Percentiles rank a stretch among this genome's conserved stretches.
Conservation (phyloP, 2,329 filamentous ascomycete species). For the Aspergillus ruber region DNA sequence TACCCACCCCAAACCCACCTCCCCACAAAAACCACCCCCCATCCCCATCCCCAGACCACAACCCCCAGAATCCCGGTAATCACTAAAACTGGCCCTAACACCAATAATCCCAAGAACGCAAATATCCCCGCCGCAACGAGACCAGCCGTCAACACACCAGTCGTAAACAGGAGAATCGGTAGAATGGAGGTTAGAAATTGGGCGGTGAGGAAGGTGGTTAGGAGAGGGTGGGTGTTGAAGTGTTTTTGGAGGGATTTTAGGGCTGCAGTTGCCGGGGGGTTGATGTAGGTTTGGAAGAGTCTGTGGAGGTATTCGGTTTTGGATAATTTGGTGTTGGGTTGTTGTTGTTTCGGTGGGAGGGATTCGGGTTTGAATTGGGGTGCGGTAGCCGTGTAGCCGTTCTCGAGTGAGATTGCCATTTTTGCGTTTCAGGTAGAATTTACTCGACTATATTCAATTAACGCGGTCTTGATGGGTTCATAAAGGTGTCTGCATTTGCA, state of each 20-base stretch:
- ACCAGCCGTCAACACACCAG: conserved; percentile 58
- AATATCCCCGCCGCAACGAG: conserved; percentile 54
- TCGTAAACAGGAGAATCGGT: conserved; percentile 61
- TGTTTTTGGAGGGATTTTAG: conserved; percentile 50
- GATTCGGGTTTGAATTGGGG: background rate
- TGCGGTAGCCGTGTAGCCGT: too few species aligned
- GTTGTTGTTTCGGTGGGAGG: background rate
- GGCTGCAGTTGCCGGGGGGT: conserved; percentile 51
- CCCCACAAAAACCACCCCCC: conserved; percentile 47
- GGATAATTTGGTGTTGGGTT: background rate
- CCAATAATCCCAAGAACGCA: conserved; percentile 53
- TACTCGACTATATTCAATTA: too few species aligned
- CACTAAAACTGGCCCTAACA: conserved; percentile 64
- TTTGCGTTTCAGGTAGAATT: too few species aligned
- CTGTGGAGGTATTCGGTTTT: background rate
- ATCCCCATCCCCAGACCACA: conserved; percentile 62
- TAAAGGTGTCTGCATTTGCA: too few species aligned
- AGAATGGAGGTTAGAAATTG: conserved; percentile 61
- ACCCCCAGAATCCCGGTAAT: conserved; percentile 57
- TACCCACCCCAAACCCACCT: conserved; percentile 8
- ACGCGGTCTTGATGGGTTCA: too few species aligned
- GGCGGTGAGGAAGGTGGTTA: conserved; percentile 61
- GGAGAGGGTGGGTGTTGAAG: conserved; percentile 61
- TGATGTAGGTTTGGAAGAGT: background rate
- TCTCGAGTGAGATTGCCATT: too few species aligned